A percentile compares a stretch with the other conserved stretches of the same genome.
Evolutionary conservation across 441 rosid genomes (phyloP).

Genomic region (Macaranga tanarius): DNA sequence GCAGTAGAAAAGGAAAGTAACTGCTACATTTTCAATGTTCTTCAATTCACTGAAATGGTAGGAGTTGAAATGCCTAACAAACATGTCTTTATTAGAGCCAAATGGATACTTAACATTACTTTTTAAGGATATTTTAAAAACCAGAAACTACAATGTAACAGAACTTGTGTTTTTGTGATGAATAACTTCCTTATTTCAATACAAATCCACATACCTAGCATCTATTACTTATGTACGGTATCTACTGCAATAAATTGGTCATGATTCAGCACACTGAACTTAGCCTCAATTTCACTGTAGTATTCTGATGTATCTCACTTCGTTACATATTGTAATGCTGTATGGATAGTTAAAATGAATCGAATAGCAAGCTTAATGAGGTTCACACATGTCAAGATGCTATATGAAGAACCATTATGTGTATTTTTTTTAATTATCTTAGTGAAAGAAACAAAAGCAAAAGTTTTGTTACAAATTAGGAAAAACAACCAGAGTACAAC

Average conservation of each 20-base stretch:
- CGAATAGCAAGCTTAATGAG: neutral
- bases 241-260: neutral
- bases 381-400: neutral
- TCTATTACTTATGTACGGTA: neutral
- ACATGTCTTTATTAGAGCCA: neutral
- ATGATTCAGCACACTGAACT: neutral
- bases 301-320: neutral
- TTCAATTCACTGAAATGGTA: neutral
- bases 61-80: neutral
- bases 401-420: neutral
- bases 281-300: neutral
- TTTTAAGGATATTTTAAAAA: neutral
- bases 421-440: neutral
- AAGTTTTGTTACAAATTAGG: neutral
- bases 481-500: neutral
- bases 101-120: neutral
- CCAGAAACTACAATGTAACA: no score
- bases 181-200: neutral
- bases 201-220: neutral
- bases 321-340: neutral
- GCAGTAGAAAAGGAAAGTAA: neutral
- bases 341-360: neutral
- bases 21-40: neutral
- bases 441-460: neutral
- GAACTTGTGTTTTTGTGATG: neutral